Evolutionary conservation across 2,329 filamentous ascomycete species (phyloP), one percentile per base, ranked within the genome.

Genomic region (Neocucurbitaria cava): DNA sequence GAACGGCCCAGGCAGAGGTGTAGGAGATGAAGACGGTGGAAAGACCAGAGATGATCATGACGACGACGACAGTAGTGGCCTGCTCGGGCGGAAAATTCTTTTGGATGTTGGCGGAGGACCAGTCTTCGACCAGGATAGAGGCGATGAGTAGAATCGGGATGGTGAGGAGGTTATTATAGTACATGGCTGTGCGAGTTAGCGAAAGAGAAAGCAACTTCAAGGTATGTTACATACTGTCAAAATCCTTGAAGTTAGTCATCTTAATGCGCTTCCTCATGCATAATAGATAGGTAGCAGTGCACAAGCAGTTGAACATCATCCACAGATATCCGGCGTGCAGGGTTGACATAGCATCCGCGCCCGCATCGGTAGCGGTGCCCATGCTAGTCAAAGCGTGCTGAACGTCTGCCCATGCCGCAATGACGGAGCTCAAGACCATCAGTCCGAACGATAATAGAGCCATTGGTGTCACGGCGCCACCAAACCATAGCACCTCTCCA

Each of bases 171-270:
- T 99, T 98, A 86, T 99, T 99, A 84, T 99, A 99, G 82, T 95
- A 98, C 95, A 98, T 99, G 72, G 93, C 94, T 98, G 62, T 43
- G 30, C 3, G 1, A 30, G 40, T 68, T 60, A 68, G 65, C 33
- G 33, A 3, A 33, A 30, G 24, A 28, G 10, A n/a, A n/a, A 9
- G n/a, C 17, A 10, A 11, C 18, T 40, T 23, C 38, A 18, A 11
- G 17, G 0, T 13, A 11, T n/a, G n/a, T 3, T 23, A 55, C 94
- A 80, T 85, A 97, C 94, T 96, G 77, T 99, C 95, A 83, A 96
- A 98, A 77, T 98, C 95, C 85, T 96, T 97, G 81, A 99, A 98
- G 83, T 96, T 97, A 82, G 96, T 97, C 79, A 96, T 87, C 88
- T 98, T 98, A 77, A 99, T 98, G 64, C 96, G 89, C 84, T 98